Base-by-base conservation (phyloP, 2,329 filamentous ascomycete genomes). In the Colletotrichum ledebouriae region DNA sequence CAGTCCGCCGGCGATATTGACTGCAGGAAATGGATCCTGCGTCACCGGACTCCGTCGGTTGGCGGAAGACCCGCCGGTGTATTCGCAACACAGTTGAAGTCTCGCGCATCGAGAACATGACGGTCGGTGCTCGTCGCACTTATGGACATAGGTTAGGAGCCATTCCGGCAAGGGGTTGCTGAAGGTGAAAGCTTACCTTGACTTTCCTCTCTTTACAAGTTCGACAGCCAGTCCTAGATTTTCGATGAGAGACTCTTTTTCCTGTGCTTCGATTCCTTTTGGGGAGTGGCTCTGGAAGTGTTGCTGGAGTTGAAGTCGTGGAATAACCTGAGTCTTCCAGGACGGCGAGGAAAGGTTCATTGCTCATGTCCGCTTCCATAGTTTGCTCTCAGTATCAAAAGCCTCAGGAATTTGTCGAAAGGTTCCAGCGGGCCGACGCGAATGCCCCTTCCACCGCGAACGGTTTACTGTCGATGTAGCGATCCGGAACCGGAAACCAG, bases 91-190 rank as follows among this genome's bases (percentile, higher is more conserved):
- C 10, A 65, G 10, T 1, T 46, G 29, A 2, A 69, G 17, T 5
- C 66, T 55, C n/a, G 50, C 44, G 6, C 66, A 69, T 12, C 25
- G 15, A 1, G 62, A 25, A 11, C 66, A 69, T 12, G 42, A 46
- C 3, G 56, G 62, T 4, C 39, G 56, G 5, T 33, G 41, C 6
- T 69, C 66, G 37, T 69, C 66, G 3, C 61, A 65, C 61, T 60
- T 10, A 22, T 25, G 3, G 9, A 13, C 0, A 11, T 42, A 6
- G 34, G 25, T n/a, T 50, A 20, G 15, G 12, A 39, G 15, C 22
- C 46, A 10, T 11, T 13, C 2, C 12, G 6, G 5, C 13, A 13
- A 0, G 29, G 7, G 7, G 25, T 3, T 59, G 4, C 39, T n/a
- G 3, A 20, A n/a, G n/a, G 11, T 6, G 25, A 29, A 3, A 33